Evolutionary conservation across 345 rosid genomes (phyloP), one percentile per base, ranked within the genome.

Genomic region (Carallia pectinifolia): DNA sequence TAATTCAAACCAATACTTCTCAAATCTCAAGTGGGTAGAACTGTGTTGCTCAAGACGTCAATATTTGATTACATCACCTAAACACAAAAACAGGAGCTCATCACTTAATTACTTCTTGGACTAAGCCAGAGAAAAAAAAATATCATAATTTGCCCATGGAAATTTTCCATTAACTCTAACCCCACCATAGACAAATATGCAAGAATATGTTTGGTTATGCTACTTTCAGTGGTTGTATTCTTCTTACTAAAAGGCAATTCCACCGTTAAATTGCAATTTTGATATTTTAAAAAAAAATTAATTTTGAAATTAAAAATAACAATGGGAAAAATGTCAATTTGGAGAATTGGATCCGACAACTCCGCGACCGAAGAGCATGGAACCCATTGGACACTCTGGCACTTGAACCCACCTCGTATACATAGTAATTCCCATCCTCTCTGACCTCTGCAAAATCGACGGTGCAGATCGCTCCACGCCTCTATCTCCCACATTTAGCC

Each of bases 341-440:
- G 16, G 56, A 61, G 60, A 59, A 19, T 38, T 2, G 73, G 80
- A 85, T 85, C 92, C 83, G 83, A 84, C 97, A 82, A 10, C 73
- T n/a, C 65, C 72, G 84, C 87, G 85, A 85, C 90, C 80, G 65
- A 52, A 36, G 76, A 61, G 82, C 77, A 76, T 81, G 91, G 71
- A 54, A 18, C 69, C 58, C 63, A 66, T 76, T 68, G 40, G 74
- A 82, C 84, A 77, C 83, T 53, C 82, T 79, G 83, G 72, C 87
- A 67, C 64, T 31, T n/a, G 23, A 65, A 29, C 38, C 50, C 12
- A 23, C 23, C 23, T 23, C 23, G 2, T 16, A 12, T 3, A 44
- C 36, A 64, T 76, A 44, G 47, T 58, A 53, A 60, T 15, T 34
- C 16, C 52, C 18, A 19, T 27, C 8, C 58, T 36, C 38, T n/a